Evolutionary conservation across 1,284 basidiomycete genomes (phyloP).

Genomic region (Coniophora puteana): DNA sequence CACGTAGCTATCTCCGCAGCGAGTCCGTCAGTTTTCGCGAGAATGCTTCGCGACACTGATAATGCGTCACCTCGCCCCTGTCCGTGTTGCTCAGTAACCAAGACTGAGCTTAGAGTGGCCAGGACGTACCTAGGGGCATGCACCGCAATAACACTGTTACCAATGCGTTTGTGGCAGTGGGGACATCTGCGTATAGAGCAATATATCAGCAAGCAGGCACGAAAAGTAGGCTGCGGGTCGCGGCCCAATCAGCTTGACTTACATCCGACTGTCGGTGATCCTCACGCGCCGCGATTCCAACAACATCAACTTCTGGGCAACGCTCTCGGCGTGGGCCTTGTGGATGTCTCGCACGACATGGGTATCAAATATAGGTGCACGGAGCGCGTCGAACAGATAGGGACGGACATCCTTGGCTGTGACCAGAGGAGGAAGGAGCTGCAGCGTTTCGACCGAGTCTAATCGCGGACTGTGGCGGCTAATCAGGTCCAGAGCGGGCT

Average conservation of each 20-base stretch:
- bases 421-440: conserved; percentile 86
- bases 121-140: conserved; percentile 72
- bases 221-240: conserved; percentile 6
- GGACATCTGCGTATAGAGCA: conserved; percentile 65
- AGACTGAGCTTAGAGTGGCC: background rate
- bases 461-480: conserved; percentile 79
- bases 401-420: conserved; percentile 74
- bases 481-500: conserved; percentile 82
- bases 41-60: conserved; percentile 88
- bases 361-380: conserved; percentile 64
- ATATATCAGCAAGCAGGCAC: background rate
- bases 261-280: conserved; percentile 91
- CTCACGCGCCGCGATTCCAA: conserved; percentile 84
- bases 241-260: conserved; percentile 23
- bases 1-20: conserved; percentile 18
- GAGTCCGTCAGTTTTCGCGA: conserved; percentile 50
- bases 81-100: conserved; percentile 11
- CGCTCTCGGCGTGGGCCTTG: conserved; percentile 69
- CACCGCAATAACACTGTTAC: conserved; percentile 92
- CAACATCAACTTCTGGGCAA: conserved; percentile 68
- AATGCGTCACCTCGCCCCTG: conserved; percentile 92
- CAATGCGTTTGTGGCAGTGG: conserved; percentile 92
- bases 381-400: conserved; percentile 77
- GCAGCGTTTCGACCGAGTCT: conserved; percentile 76
- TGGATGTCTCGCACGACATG: conserved; percentile 65